Conservation (phyloP, 1,139 yeast genomes). For the Magnusiomyces magnusii region DNA sequence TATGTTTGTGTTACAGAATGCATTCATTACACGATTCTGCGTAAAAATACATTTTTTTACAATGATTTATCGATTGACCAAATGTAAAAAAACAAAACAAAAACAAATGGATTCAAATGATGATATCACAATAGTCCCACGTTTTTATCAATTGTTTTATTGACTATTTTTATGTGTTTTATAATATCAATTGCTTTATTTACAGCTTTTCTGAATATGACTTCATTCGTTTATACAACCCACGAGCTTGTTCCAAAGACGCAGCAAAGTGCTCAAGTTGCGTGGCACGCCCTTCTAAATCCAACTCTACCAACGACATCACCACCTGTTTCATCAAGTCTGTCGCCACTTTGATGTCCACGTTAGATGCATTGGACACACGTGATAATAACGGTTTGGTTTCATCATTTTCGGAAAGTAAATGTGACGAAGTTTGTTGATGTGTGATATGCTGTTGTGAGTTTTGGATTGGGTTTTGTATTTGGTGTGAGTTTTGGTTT, state of each 20-base stretch:
- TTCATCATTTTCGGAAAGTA: neutral
- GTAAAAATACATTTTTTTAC: too few species aligned
- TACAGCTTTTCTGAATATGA: neutral
- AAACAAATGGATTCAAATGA: too few species aligned
- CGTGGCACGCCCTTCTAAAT: neutral
- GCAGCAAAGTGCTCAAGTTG: neutral
- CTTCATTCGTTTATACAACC: neutral
- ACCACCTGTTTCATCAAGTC: neutral
- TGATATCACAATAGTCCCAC: too few species aligned
- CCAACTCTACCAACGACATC: neutral
- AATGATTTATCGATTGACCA: too few species aligned
- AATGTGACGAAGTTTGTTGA: neutral
- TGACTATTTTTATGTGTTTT: too few species aligned
- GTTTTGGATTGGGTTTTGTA: neutral
- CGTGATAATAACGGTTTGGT: neutral
- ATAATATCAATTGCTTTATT: too few species aligned
- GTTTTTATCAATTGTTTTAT: too few species aligned
- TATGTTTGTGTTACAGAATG: too few species aligned
- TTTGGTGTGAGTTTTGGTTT: neutral
- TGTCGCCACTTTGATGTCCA: neutral
- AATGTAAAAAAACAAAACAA: too few species aligned
- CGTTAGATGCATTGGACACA: neutral
- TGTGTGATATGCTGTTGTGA: neutral
- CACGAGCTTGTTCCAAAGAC: neutral
- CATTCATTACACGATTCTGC: too few species aligned